A percentile compares a stretch with the other conserved stretches of the same genome.
phyloP scores from a whole-genome alignment of 2,329 filamentous ascomycete species.

The Simplicillium aogashimaense region DNA sequence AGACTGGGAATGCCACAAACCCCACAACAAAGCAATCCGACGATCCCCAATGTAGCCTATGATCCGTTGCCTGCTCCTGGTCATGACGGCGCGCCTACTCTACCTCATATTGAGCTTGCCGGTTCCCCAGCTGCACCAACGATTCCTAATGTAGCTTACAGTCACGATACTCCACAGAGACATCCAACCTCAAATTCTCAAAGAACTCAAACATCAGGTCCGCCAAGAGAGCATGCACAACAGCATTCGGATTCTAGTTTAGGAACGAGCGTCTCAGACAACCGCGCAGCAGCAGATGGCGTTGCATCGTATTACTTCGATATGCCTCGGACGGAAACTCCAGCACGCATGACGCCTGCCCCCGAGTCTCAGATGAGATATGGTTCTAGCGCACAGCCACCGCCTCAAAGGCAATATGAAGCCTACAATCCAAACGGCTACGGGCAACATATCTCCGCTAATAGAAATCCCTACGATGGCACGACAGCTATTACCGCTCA shows the following conservation, averaged over 20 bases:
- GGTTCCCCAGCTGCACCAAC: neutral
- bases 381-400: slow-evolving; percentile 3
- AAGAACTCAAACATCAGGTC: neutral
- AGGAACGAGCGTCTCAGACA: neutral
- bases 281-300: too few relatives aligned
- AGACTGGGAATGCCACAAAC: neutral
- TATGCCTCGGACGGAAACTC: too few relatives aligned
- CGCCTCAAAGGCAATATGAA: slow-evolving; percentile 14
- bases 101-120: neutral
- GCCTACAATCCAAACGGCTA: slow-evolving; percentile 18
- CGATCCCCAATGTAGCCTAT: neutral
- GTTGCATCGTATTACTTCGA: too few relatives aligned
- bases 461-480: slow-evolving; percentile 13
- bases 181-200: neutral
- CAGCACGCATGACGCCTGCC: neutral
- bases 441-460: slow-evolving; percentile 22
- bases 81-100: neutral
- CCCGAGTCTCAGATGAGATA: neutral
- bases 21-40: neutral
- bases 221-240: neutral
- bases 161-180: neutral
- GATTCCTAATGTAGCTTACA: neutral
- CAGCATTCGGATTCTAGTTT: neutral
- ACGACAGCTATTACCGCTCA: slow-evolving; percentile 11
- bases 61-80: neutral